Evolutionary conservation across 257 asterid species (phyloP), one percentile per base, ranked within the genome.

Genomic region (Ilex asprella): DNA sequence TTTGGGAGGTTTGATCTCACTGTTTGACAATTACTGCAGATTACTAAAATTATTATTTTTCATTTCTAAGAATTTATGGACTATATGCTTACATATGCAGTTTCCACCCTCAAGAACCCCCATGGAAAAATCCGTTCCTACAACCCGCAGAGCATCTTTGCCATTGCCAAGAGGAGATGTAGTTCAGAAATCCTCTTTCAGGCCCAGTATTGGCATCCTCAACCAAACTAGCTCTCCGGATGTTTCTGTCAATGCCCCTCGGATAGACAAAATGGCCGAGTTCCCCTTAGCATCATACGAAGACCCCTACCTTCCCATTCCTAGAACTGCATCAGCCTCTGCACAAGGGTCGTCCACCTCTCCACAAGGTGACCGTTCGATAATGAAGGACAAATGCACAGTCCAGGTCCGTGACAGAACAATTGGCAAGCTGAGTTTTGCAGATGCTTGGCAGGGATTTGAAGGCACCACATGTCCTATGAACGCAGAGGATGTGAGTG

Each of bases 231-330:
- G 76, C 74, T 85, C 94, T 61, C 88, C 78, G 55, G 84, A 89
- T 74, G 75, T 89, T 76, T 89, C 97, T 16, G 88, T 89, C 58
- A 79, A 89, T 69, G 84, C 94, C 71, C 95, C 97, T 53, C 87
- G 82, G 30, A 74, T 87, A 8, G 97, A 87, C 68, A 82, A 80
- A 84, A 87, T 89, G 94, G 77, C 81, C 55, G 92, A 89, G 63
- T 82, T 78, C 62, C 89, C 95, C 31, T 65, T 85, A 78, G 83
- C 76, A 54, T 79, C 85, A 7, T 84, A 73, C 44, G 84, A 79
- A 68, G 84, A 76, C 67, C 59, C 85, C 46, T 67, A 67, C 47
- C 73, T 71, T 59, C 78, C 81, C 31, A 30, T 67, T 31, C 71
- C 69, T 39, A 84, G 73, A 68, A 78, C 70, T 71, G 78, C 86